Conservation (phyloP, 805 yeast genomes). For the Saccharomycopsis synnaedendra region DNA sequence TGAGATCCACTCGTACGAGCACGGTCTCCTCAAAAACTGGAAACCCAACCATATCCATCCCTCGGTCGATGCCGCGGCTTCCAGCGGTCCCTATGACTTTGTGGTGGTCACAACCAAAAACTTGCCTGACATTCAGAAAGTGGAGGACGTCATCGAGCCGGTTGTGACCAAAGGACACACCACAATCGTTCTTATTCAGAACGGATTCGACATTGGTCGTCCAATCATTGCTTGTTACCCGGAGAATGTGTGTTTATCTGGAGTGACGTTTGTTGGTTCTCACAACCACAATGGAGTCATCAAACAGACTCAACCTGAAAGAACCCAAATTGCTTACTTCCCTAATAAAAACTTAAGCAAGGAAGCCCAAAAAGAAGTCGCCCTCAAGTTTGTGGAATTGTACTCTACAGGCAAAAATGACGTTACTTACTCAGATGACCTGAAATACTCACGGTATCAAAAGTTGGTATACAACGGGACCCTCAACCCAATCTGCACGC, state of each 20-base stretch:
- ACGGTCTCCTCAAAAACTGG: conserved; percentile 45
- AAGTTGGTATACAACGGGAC: conserved; percentile 64
- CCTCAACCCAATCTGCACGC: conserved; percentile 49
- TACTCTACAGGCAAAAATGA: conserved; percentile 34
- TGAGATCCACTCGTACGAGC: conserved; percentile 47
- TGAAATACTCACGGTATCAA: conserved; percentile 45
- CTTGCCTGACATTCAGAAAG: conserved; percentile 50
- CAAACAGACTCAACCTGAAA: conserved; percentile 40
- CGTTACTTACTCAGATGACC: conserved; percentile 31
- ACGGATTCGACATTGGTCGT: conserved; percentile 55
- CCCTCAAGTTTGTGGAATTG: conserved; percentile 33
- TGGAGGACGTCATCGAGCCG: conserved; percentile 41
- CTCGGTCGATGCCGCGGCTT: conserved; percentile 33
- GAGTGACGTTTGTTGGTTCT: conserved; percentile 54
- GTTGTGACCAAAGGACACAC: conserved; percentile 34
- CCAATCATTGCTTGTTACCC: conserved; percentile 43
- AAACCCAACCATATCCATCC: conserved; percentile 38
- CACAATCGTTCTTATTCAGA: conserved; percentile 48
- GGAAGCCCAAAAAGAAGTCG: conserved; percentile 25
- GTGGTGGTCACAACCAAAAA: conserved; percentile 56
- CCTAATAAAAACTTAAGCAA: conserved; percentile 25
- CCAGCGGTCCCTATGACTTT: conserved; percentile 35
- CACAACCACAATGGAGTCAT: conserved; percentile 39
- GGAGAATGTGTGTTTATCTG: conserved; percentile 39
- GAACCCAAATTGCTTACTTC: conserved; percentile 40